Evolutionary conservation across 805 yeast genomes (phyloP).

Genomic region (Yamadazyma akitaensis): DNA sequence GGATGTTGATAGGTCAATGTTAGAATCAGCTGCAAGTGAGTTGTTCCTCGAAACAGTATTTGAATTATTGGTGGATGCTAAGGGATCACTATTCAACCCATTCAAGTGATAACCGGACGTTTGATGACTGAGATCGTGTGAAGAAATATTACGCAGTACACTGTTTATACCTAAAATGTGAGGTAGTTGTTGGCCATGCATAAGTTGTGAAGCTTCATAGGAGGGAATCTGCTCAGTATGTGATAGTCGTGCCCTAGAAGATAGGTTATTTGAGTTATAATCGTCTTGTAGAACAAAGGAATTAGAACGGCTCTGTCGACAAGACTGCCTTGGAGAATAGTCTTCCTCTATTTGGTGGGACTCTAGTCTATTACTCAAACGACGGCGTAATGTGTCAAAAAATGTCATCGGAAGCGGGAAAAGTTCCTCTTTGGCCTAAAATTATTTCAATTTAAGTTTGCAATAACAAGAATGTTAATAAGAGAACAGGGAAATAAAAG

Average conservation of each 20-base stretch:
- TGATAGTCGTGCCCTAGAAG: background rate
- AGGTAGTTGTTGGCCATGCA: slow-evolving; percentile 22
- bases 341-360: slow-evolving; percentile 34
- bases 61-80: slow-evolving; percentile 8
- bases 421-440: background rate
- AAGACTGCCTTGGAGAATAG: slow-evolving; percentile 18
- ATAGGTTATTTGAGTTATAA: background rate
- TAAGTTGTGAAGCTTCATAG: slow-evolving; percentile 38
- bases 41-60: slow-evolving; percentile 11
- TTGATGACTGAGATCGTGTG: slow-evolving; percentile 2
- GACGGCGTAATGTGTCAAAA: slow-evolving; percentile 22
- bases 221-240: slow-evolving; percentile 35
- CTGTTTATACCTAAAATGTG: background rate
- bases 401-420: slow-evolving; percentile 17
- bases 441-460: no score
- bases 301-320: slow-evolving; percentile 10
- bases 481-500: no score
- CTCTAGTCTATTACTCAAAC: slow-evolving; percentile 25
- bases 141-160: slow-evolving; percentile 5
- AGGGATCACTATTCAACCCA: background rate
- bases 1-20: slow-evolving; percentile 4
- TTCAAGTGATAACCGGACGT: slow-evolving; percentile 2
- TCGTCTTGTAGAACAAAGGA: slow-evolving; percentile 7
- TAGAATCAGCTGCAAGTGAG: slow-evolving; percentile 10
- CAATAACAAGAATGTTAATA: no score